Evolutionary conservation across 805 yeast genomes (phyloP).

Genomic region (Grigorovia humatica): DNA sequence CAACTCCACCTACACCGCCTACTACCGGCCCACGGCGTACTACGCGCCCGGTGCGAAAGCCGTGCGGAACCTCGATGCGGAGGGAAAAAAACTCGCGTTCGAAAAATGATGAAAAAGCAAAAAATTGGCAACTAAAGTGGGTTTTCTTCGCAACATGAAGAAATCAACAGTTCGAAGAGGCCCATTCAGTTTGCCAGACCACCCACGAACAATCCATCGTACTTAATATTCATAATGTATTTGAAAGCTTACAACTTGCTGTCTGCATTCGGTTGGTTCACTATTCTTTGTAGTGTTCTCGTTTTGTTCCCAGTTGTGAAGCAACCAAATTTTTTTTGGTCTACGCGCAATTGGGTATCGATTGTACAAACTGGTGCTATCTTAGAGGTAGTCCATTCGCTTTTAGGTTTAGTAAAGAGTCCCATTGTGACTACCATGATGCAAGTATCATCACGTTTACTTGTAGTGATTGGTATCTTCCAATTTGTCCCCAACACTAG

Average conservation of each 20-base stretch:
- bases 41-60: not conserved
- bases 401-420: conserved; percentile 71
- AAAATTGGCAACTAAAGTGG: not conserved
- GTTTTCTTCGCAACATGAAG: too few species aligned
- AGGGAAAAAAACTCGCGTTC: not conserved
- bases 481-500: conserved; percentile 65
- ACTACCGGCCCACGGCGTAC: not conserved
- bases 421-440: conserved; percentile 75
- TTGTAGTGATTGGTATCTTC: conserved; percentile 77
- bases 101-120: not conserved
- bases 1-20: conserved; percentile 45
- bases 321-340: conserved; percentile 54
- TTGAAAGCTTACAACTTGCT: conserved; percentile 35
- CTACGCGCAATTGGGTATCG: conserved; percentile 49
- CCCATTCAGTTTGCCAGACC: too few species aligned
- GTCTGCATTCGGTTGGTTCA: conserved; percentile 46
- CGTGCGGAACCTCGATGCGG: not conserved
- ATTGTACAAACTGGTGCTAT: conserved; percentile 70
- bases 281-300: conserved; percentile 37
- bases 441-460: conserved; percentile 78
- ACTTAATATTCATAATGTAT: not conserved
- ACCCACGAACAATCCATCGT: not conserved
- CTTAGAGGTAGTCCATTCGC: conserved; percentile 70
- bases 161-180: not conserved
- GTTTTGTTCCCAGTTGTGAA: conserved; percentile 37